Evolutionary conservation across 1,284 basidiomycete species (phyloP), one percentile per base, ranked within the genome.

Genomic region (Lentinula novae-zelandiae): DNA sequence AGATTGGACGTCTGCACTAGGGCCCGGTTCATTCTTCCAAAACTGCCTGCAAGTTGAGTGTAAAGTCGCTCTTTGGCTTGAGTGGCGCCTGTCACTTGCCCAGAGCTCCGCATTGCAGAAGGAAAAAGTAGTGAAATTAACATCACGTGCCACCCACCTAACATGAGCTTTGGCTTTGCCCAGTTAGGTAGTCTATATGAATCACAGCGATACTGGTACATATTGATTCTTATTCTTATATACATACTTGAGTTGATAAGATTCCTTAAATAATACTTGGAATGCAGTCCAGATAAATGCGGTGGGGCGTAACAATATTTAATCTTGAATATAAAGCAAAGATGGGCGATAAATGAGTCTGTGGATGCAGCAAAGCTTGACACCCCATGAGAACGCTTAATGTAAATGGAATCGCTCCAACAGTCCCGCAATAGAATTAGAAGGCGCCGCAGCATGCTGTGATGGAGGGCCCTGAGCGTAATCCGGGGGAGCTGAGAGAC

Each of bases 31-130:
- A 90, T 83, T 53, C 85, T 75, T 22, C 78, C 80, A 9, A 91
- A 70, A 60, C 81, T 86, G 60, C 79, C 75, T 2, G 86, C 81
- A 4, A 91, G 79, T 68, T 90, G 88, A 27, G 80, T 77, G 66
- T 90, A 90, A 8, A 89, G 82, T 53, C 86, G 75, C 67, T 90
- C 88, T 70, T 90, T 90, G 36, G 87, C 82, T 64, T 87, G 86
- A 0, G 85, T 86, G 3, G 88, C 87, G 67, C 80, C 85, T 9
- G 81, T 82, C 22, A 69, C 69, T 22, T 61, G 54, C 2, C 20
- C 54, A 15, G 53, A 40, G 42, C 54, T 34, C 44, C 48, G 54
- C 54, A 56, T 56, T 31, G 40, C 5, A 42, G 20, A 20, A 36
- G 33, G 20, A 20, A 10, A 34, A 15, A n/a, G 27, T 7, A 15